phyloP scores from a whole-genome alignment of 2,329 filamentous ascomycete genomes.

The Fusarium odoratissimum region DNA sequence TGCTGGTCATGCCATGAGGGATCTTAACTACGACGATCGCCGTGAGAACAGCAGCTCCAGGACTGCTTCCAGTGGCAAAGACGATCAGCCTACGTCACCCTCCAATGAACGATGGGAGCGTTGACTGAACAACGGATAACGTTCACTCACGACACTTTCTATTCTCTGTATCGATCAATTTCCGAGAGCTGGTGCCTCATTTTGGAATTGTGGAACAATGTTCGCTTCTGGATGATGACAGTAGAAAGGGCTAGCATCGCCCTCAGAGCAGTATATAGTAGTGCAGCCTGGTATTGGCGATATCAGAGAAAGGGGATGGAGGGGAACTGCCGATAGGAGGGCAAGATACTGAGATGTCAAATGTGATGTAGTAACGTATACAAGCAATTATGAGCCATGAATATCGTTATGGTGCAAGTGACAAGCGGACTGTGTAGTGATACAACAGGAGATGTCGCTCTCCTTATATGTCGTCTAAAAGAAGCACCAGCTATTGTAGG shows the following conservation, averaged over 20 bases:
- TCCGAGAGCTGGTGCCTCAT: constrained; percentile 10
- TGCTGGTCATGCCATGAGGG: constrained; percentile 22
- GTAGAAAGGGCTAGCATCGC: background rate
- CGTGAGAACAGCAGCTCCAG: constrained; percentile 32
- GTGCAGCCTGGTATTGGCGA: background rate
- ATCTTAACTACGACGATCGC: constrained; percentile 13
- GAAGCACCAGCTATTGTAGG: background rate
- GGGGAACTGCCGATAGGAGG: background rate
- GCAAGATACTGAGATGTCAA: constrained; percentile 15
- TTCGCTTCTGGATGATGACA: constrained; percentile 22
- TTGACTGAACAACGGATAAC: background rate
- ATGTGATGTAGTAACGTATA: constrained; percentile 30
- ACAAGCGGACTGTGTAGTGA: background rate
- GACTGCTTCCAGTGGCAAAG: constrained; percentile 42
- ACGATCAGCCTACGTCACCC: constrained; percentile 37
- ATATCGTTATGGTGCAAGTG: background rate
- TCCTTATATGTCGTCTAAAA: background rate
- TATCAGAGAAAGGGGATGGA: background rate
- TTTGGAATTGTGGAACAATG: constrained; percentile 22
- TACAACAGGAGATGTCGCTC: background rate
- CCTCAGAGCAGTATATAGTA: background rate
- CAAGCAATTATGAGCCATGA: constrained; percentile 15
- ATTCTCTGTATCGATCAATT: constrained; percentile 22
- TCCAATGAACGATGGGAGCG: constrained; percentile 29
- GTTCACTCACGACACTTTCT: background rate